These are phyloP conservation scores for Cyberlindnera subsufficiens DNA, from an alignment of 805 yeast species.

Conservation along the genomic window DNA sequence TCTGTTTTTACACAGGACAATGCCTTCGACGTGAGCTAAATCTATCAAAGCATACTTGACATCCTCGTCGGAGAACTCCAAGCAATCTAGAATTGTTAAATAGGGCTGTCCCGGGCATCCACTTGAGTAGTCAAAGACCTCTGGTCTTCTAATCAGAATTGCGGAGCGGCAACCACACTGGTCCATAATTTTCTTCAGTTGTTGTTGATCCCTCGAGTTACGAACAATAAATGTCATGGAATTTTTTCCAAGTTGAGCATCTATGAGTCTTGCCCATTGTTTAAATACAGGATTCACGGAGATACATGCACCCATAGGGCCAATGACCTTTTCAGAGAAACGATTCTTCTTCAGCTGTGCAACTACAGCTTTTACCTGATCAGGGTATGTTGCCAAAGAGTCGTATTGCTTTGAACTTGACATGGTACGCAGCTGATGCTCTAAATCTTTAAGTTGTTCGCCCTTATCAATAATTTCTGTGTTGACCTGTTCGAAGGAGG, in stretches of 20 bases:
- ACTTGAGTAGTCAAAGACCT: conserved; percentile 45
- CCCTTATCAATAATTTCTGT: conserved; percentile 6
- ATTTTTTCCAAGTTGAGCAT: conserved; percentile 42
- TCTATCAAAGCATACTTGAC: conserved; percentile 63
- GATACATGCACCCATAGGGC: conserved; percentile 71
- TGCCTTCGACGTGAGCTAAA: conserved; percentile 49
- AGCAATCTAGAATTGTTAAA: conserved; percentile 52
- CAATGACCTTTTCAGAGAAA: conserved; percentile 55
- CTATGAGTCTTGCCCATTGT: conserved; percentile 58
- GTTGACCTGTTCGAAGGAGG: conserved; percentile 1
- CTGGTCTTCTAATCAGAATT: conserved; percentile 48
- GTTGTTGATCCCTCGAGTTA: conserved; percentile 50
- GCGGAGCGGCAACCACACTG: conserved; percentile 29
- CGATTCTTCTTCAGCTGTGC: conserved; percentile 20
- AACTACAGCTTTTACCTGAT: neutral
- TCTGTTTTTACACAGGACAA: conserved; percentile 46
- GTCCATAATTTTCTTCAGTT: conserved; percentile 31
- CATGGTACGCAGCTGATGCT: neutral
- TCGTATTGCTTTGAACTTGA: conserved; percentile 1
- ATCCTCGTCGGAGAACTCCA: conserved; percentile 49
- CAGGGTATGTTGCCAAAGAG: conserved; percentile 8
- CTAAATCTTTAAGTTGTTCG: conserved; percentile 5
- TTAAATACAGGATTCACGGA: conserved; percentile 48
- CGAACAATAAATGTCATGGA: conserved; percentile 65
- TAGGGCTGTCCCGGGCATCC: conserved; percentile 38